Evolutionary conservation across 768 basidiomycete species (phyloP).

Genomic region (Kwoniella heveanensis): DNA sequence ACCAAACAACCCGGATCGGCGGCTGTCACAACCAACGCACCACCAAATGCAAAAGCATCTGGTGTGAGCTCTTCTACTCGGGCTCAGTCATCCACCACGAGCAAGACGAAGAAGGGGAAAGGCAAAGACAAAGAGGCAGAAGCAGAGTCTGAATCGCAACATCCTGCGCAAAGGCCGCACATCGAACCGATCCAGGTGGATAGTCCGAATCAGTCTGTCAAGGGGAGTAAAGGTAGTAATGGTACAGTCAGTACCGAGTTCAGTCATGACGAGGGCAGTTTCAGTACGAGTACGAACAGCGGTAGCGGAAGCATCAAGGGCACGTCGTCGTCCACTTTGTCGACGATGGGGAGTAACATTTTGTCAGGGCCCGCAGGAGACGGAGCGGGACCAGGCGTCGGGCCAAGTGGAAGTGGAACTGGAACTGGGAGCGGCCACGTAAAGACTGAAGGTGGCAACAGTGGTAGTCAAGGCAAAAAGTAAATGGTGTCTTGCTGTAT

Average conservation of each 20-base stretch:
- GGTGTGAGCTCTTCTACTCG: background rate
- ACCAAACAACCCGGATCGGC: background rate
- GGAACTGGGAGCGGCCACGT: background rate
- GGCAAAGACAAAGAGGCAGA: background rate
- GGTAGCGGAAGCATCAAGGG: no score
- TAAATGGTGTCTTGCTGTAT: no score
- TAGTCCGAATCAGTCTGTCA: background rate
- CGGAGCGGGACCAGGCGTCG: background rate
- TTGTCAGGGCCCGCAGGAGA: background rate
- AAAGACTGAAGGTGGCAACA: no score
- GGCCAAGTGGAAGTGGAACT: background rate
- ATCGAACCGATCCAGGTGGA: conserved; percentile 2
- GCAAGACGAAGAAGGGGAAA: background rate
- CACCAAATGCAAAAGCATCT: no score
- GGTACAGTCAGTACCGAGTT: background rate
- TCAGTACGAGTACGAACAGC: conserved; percentile 70
- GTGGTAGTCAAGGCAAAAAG: no score
- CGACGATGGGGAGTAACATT: background rate
- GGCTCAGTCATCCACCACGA: background rate
- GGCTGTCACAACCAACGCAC: no score
- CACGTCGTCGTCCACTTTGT: background rate
- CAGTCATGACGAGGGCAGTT: conserved; percentile 67
- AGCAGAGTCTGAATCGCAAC: background rate
- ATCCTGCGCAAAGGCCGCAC: background rate
- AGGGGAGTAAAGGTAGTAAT: background rate